Base-by-base conservation (phyloP, 805 yeast species). In the Lipomyces orientalis region DNA sequence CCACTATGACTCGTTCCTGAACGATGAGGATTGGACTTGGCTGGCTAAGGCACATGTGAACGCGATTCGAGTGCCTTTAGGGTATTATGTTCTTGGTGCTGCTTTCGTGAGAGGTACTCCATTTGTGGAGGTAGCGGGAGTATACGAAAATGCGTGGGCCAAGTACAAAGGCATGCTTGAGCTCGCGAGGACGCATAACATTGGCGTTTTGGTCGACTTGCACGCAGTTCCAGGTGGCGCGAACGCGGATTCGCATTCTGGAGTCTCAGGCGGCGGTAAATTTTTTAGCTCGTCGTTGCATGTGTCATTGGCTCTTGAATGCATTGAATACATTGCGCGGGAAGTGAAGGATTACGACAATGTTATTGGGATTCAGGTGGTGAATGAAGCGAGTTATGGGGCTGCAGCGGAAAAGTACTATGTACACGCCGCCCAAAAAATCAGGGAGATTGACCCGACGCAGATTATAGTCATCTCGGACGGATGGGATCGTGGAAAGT, bases 191-290 rank as follows among this genome's bases (percentile, higher is more conserved):
- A 68, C 81, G 22, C 78, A 87, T 72, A 82, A 84, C 37, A 94
- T 94, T 66, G 90, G 92, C 12, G 87, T 94, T 0, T 74, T 94
- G 63, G 84, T 94, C 16, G 98, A 94, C 78, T 74, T 94, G 55
- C 98, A 95, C 78, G 98, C 90, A 0, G 78, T 94, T 9, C 98
- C 98, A 4, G 92, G 91, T 14, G 98, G 98, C 49, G 98, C 98
- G 31, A 94, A 95, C 75, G 84, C 87, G 0, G 90, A 88, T 39
- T 91, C 88, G 60, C 98, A 93, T 77, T 87, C 94, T 73, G 98
- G 98, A 9, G 88, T 87, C 61, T 80, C 87, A 58, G 84, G 83
- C 2, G 75, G 80, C 55, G 87, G 94, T 1, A 90, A 82, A 10
- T 88, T 91, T 73, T 92, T 96, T 93, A 74, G 71, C 54, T 76